Conservation (phyloP, 140 eudicot species). For the Stevia rebaudiana region DNA sequence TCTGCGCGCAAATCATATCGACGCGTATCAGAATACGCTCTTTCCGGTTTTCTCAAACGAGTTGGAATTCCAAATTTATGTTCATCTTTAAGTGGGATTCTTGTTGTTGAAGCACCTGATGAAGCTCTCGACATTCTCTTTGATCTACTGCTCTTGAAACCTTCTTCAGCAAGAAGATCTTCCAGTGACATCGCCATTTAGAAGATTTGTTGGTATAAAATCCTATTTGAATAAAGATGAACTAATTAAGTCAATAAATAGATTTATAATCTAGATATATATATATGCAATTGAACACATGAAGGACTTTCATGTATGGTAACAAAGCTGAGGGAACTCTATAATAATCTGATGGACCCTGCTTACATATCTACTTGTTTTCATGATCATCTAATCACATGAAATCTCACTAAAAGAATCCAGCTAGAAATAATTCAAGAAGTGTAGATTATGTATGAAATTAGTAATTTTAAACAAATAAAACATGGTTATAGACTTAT, state of each 20-base stretch:
- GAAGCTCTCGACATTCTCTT: constrained; percentile 45
- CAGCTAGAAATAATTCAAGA: not conserved
- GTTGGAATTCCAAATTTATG: constrained; percentile 27
- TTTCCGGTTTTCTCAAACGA: constrained; percentile 41
- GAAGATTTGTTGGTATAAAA: constrained; percentile 16
- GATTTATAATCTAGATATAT: not conserved
- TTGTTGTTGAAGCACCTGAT: constrained; percentile 31
- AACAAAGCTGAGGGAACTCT: not conserved
- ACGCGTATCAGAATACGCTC: constrained; percentile 55
- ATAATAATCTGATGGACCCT: not conserved
- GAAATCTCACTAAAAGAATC: not conserved
- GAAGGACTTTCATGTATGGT: not conserved
- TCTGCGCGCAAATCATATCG: constrained; percentile 37
- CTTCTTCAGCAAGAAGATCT: constrained; percentile 76
- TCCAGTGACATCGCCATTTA: constrained; percentile 78
- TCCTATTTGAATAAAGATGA: constrained; percentile 24
- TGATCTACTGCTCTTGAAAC: constrained; percentile 49
- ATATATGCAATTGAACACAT: not conserved
- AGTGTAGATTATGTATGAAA: not conserved
- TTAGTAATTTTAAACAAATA: not conserved
- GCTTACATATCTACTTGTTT: not conserved
- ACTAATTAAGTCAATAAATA: not conserved
- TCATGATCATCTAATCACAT: constrained; percentile 9
- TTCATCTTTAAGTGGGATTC: constrained; percentile 30
- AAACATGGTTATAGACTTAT: not conserved